Base-by-base conservation (phyloP, 2,329 filamentous ascomycete genomes). In the Sarocladium brachiariae region DNA sequence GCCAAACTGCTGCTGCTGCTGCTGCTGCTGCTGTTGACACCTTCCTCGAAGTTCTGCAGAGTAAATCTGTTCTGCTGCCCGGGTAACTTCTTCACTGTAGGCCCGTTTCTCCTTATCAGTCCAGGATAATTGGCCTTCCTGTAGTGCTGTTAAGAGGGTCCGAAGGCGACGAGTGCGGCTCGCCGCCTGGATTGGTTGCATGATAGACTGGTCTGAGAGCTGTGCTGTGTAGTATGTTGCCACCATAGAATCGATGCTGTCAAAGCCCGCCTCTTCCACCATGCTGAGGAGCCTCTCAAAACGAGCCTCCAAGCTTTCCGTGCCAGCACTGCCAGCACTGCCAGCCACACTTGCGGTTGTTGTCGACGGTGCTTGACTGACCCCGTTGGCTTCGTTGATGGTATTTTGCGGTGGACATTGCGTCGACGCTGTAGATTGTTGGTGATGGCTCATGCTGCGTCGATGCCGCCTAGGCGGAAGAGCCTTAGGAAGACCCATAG, bases 81-180 rank as follows among this genome's bases (percentile, higher is more conserved):
- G 52, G 8, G 31, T 50, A 6, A 53, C 43, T 23, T 53, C 51
- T 54, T 35, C 55, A 25, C 25, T 43, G n/a, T 53, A 53, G 6
- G 45, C 35, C 5, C 16, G 34, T 21, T 47, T 50, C 38, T 53
- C 55, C 38, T 38, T 43, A 14, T 38, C 52, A 7, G 33, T 35
- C 33, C 33, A 35, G 5, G 33, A 34, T 9, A n/a, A 14, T 14
- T 35, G 33, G 5, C 33, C 33, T n/a, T 7, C 10, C 14, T 35
- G 33, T 7, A 35, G 33, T 8, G 33, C 33, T 35, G 33, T 35
- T 6, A 35, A 14, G 14, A 35, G 33, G 8, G 33, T 35, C 11
- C 33, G 33, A 35, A 35, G 33, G 8, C 33, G 33, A 6, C 33
- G 33, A 6, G 8, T 9, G 8, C 33, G 33, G 33, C 33, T 35